Percentiles rank a stretch among this genome's conserved stretches.
phyloP scores from a whole-genome alignment of 148 eudicot genomes.

The Oxyria digyna region DNA sequence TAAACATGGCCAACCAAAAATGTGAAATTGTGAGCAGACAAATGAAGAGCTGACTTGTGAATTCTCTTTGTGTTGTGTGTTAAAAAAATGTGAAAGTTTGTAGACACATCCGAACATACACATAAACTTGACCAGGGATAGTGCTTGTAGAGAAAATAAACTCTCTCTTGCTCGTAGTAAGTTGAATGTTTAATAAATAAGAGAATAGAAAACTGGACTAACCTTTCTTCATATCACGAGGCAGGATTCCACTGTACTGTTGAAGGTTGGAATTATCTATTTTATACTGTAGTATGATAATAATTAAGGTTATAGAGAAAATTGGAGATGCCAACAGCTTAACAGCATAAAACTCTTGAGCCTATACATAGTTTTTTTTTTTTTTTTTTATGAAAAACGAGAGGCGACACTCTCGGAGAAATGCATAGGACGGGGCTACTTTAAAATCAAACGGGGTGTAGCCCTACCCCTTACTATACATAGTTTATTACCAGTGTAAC shows the following conservation, averaged over 20 bases:
- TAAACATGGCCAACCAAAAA: constrained; percentile 1
- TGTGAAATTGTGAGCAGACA: not conserved
- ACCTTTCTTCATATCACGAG: constrained; percentile 81
- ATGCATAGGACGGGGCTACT: no score
- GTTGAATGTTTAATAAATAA: not conserved
- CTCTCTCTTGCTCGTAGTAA: not conserved
- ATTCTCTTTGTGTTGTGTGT: not conserved
- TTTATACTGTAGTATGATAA: not conserved
- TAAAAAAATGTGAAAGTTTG: not conserved
- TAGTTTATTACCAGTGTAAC: constrained; percentile 80
- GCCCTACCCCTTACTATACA: no score
- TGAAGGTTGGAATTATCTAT: not conserved
- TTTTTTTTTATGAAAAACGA: no score
- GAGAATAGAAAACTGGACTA: not conserved
- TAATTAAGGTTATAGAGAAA: not conserved
- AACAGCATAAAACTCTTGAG: not conserved
- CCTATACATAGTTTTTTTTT: no score
- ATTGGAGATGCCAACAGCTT: not conserved
- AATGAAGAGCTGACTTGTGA: not conserved
- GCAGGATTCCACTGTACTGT: constrained; percentile 66
- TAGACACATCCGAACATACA: not conserved
- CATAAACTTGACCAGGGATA: not conserved
- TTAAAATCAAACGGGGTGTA: no score
- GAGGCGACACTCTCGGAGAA: no score
- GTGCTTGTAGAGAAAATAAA: not conserved